Evolutionary conservation across 495 filamentous ascomycete species (phyloP), one percentile per base, ranked within the genome.

Genomic region (Bombardia bombarda): DNA sequence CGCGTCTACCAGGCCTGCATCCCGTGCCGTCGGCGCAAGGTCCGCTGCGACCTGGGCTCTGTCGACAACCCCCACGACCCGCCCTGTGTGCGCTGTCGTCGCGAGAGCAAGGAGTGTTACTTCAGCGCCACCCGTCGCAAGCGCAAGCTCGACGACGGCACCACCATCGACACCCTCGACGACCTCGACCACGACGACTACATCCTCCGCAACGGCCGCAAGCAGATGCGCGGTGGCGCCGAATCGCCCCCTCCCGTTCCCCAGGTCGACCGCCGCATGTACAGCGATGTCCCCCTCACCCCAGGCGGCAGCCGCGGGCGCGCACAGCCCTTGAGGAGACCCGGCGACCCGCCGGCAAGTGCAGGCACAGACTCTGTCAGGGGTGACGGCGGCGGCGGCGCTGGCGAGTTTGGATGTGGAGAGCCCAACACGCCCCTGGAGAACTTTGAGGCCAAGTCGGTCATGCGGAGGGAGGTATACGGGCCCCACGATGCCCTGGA

Each of bases 91-190:
- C 79, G 92, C 58, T 98, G 92, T 63, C 81, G 87, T 19, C 80
- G 92, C 45, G 92, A 98, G 67, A 77, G 80, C 67, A 95, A 95
- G 65, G 82, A 94, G 51, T 98, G 92, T 71, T 90, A 81, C 72
- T 97, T 98, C 71, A 94, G 89, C 48, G 86, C 87, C n/a, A 97
- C 90, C 30, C 74, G 90, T 34, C 77, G 92, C 51, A 97, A 96
- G 79, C 75, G 87, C 53, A 93, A 93, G 68, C 69, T 73, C 38
- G 83, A 88, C 44, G 80, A 75, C 20, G 67, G 66, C n/a, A 61
- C 60, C 30, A 61, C 60, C 30, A 62, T 75, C 43, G 68, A 56
- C 49, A 45, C 36, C 21, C 68, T 45, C 46, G 73, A 78, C 26
- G 67, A 73, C n/a, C 61, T 56, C 23, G 70, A 79, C 43, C 64